Conservation (phyloP, 371 early-diverging fungal species). For the Syncephalis plumigaleata region DNA sequence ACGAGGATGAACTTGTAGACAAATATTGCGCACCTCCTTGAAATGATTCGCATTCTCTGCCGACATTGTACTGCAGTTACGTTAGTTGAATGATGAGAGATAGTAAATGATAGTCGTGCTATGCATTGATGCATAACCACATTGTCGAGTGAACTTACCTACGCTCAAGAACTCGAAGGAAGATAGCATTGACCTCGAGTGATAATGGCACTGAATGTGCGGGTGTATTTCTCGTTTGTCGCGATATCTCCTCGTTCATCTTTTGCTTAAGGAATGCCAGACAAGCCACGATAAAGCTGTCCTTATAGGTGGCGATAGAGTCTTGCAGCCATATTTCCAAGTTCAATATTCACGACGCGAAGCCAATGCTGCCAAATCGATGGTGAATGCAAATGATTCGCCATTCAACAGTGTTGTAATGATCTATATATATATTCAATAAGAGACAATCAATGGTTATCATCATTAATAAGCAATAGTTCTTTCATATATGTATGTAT, state of each 20-base stretch:
- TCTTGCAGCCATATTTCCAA: constrained; percentile 80
- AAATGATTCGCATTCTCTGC: constrained; percentile 34
- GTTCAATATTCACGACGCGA: constrained; percentile 62
- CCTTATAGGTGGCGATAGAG: constrained; percentile 40
- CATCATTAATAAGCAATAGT: background rate
- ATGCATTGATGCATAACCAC: background rate
- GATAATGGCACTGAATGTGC: constrained; percentile 38
- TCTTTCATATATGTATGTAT: too few species aligned
- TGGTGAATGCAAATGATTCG: constrained; percentile 49
- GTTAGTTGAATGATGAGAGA: background rate
- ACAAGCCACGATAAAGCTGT: constrained; percentile 47
- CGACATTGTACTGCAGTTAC: constrained; percentile 36
- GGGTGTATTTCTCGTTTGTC: constrained; percentile 16
- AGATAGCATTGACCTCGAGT: constrained; percentile 43
- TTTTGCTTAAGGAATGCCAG: constrained; percentile 65
- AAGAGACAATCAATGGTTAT: background rate
- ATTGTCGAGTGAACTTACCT: constrained; percentile 28
- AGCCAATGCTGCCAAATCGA: constrained; percentile 75
- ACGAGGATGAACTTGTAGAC: constrained; percentile 40
- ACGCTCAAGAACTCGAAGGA: constrained; percentile 43
- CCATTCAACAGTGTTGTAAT: constrained; percentile 50
- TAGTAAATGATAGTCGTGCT: background rate
- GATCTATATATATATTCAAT: constrained; percentile 21
- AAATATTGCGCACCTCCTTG: constrained; percentile 35
- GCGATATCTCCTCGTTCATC: constrained; percentile 23